Percentiles rank a stretch among this genome's conserved stretches.
phyloP scores from a whole-genome alignment of 345 rosid species.

The Brassica napus region Da-Ae NC_063436.1:26839001-26839500 shows the following conservation, averaged over 20 bases:
- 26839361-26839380: slow-evolving; percentile 70
- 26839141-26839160: slow-evolving; percentile 76
- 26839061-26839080: slow-evolving; percentile 93
- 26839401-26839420: slow-evolving; percentile 83
- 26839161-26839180: slow-evolving; percentile 86
- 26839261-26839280: slow-evolving; percentile 45
- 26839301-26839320: slow-evolving; percentile 72
- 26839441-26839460: slow-evolving; percentile 72
- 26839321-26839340: slow-evolving; percentile 80
- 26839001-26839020: slow-evolving; percentile 72
- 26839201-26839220: slow-evolving; percentile 25
- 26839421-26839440: slow-evolving; percentile 54
- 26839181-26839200: slow-evolving; percentile 44
- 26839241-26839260: slow-evolving; percentile 38
- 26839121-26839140: slow-evolving; percentile 81
- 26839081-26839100: slow-evolving; percentile 92
- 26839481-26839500: slow-evolving; percentile 49
- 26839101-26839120: slow-evolving; percentile 53
- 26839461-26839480: slow-evolving; percentile 47
- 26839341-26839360: slow-evolving; percentile 85
- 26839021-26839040: slow-evolving; percentile 84
- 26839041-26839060: slow-evolving; percentile 74
- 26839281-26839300: slow-evolving; percentile 55
- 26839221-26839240: slow-evolving; percentile 29
- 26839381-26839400: slow-evolving; percentile 64